Evolutionary conservation across 2,329 filamentous ascomycete species (phyloP).

Genomic region (Aspergillus neotritici): DNA sequence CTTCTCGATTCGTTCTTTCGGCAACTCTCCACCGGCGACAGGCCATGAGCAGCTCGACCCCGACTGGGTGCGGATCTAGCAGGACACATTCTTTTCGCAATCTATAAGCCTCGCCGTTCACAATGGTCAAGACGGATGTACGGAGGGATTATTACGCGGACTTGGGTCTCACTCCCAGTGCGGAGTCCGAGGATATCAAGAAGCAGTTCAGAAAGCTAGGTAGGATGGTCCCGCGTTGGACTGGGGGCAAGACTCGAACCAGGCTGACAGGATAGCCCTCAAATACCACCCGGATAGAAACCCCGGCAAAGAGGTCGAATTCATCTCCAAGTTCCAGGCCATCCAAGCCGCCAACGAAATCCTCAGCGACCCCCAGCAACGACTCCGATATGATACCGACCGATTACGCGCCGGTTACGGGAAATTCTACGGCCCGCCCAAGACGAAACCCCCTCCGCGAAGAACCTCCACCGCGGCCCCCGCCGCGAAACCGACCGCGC

Average conservation of each 20-base stretch:
- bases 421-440: constrained; percentile 29
- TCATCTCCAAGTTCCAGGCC: constrained; percentile 74
- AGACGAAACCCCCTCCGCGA: constrained; percentile 22
- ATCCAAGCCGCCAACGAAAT: constrained; percentile 85
- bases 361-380: constrained; percentile 54
- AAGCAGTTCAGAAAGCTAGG: constrained; percentile 81
- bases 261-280: constrained; percentile 51
- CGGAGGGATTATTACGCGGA: constrained; percentile 79
- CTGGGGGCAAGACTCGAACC: not conserved
- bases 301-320: constrained; percentile 72
- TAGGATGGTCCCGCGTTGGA: constrained; percentile 39
- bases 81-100: constrained; percentile 8
- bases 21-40: constrained; percentile 1
- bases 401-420: constrained; percentile 47
- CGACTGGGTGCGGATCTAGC: constrained; percentile 9
- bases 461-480: constrained; percentile 21
- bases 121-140: constrained; percentile 64
- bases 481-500: constrained; percentile 18
- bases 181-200: constrained; percentile 70
- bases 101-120: constrained; percentile 23
- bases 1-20: not conserved
- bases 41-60: constrained; percentile 19
- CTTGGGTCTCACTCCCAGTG: constrained; percentile 63
- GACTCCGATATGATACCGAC: constrained; percentile 59
- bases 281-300: constrained; percentile 89